phyloP scores from a whole-genome alignment of 768 basidiomycete genomes.

The Antrodiella citrinella region DNA sequence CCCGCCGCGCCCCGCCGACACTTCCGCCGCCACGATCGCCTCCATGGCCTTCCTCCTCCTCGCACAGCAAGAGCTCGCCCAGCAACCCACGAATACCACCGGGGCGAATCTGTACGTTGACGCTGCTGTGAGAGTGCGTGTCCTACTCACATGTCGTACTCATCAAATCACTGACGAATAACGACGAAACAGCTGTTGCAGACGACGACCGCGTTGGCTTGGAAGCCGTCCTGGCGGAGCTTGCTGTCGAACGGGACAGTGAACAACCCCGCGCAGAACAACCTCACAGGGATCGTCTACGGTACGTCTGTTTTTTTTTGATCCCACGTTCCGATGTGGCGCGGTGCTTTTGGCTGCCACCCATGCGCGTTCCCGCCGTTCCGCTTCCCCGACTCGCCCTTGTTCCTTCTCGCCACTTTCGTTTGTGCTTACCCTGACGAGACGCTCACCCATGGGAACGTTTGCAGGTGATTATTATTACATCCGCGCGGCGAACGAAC shows the following conservation, averaged over 20 bases:
- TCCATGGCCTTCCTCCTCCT: slow-evolving; percentile 53
- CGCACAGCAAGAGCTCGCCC: slow-evolving; percentile 31
- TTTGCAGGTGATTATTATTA: slow-evolving; percentile 55
- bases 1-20: slow-evolving; percentile 57
- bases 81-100: slow-evolving; percentile 20
- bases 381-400: neutral
- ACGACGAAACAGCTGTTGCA: slow-evolving; percentile 31
- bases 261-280: slow-evolving; percentile 44
- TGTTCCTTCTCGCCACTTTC: neutral
- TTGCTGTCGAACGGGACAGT: slow-evolving; percentile 61
- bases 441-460: neutral
- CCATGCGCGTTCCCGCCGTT: neutral
- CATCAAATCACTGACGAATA: neutral
- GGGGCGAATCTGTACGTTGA: slow-evolving; percentile 33
- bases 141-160: neutral
- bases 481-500: slow-evolving; percentile 45
- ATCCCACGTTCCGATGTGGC: too few species aligned
- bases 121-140: slow-evolving; percentile 40
- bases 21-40: slow-evolving; percentile 60
- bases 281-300: slow-evolving; percentile 53
- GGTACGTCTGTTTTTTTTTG: slow-evolving; percentile 23
- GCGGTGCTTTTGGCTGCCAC: too few species aligned
- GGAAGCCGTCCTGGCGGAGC: slow-evolving; percentile 56
- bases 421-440: neutral
- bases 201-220: slow-evolving; percentile 42